These are phyloP conservation scores for Beauveria sp. DNA, from an alignment of 2,329 filamentous ascomycete species.

Conservation along the genomic window DNA sequence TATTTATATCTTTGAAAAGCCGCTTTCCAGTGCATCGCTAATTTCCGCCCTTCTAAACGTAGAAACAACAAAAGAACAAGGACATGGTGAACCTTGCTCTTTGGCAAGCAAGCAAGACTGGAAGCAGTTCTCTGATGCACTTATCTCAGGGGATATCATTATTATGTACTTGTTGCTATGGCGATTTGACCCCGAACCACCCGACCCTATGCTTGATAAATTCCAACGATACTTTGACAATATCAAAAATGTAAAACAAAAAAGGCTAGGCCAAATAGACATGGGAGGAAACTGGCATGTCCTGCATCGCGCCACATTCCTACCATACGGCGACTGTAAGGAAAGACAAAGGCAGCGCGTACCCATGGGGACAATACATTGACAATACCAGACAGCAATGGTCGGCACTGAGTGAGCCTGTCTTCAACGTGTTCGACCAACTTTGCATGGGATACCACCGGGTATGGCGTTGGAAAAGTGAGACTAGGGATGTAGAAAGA, in stretches of 20 bases:
- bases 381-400: not conserved
- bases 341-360: not conserved
- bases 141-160: conserved; percentile 1
- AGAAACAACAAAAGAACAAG: no score
- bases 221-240: not conserved
- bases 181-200: not conserved
- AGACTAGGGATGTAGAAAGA: not conserved
- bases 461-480: not conserved
- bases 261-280: conserved; percentile 4
- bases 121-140: not conserved
- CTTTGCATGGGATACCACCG: not conserved
- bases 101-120: not conserved
- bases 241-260: not conserved
- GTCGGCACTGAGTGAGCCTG: not conserved
- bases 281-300: conserved; percentile 1
- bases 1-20: not conserved
- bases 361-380: not conserved
- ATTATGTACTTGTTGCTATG: conserved; percentile 9
- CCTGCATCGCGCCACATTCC: not conserved
- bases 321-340: not conserved
- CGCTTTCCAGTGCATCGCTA: not conserved
- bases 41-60: not conserved
- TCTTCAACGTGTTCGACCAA: not conserved
- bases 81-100: no score
- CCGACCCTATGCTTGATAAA: not conserved